Conservation (phyloP, 164 flowering plant genomes). For the Paratinospora sagittata region DNA sequence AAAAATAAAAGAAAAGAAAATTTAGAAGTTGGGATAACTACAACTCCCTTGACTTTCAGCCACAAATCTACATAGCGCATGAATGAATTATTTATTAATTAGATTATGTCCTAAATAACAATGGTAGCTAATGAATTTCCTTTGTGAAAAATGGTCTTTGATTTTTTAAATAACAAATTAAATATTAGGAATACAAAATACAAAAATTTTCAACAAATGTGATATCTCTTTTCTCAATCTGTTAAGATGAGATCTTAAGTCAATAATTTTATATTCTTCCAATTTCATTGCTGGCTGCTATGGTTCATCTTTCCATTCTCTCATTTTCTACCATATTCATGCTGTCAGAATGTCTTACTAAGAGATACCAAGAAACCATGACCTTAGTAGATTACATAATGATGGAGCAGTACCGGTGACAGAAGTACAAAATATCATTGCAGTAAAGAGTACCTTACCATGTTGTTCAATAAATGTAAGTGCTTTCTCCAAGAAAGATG, state of each 20-base stretch:
- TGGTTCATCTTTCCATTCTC: not conserved
- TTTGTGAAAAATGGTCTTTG: too few species aligned
- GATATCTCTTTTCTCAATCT: not conserved
- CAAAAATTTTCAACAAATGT: not conserved
- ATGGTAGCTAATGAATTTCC: too few species aligned
- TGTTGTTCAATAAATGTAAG: conserved; percentile 64
- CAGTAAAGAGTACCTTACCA: conserved; percentile 38
- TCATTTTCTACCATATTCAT: not conserved
- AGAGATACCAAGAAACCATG: not conserved
- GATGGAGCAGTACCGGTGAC: too few species aligned
- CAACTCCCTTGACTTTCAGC: too few species aligned
- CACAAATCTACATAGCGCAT: too few species aligned
- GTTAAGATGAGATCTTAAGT: not conserved
- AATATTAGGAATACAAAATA: too few species aligned
- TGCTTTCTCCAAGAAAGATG: conserved; percentile 88
- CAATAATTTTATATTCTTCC: not conserved
- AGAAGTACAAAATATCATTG: not conserved
- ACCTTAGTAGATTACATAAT: conserved; percentile 2
- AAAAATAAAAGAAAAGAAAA: too few species aligned
- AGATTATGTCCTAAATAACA: too few species aligned
- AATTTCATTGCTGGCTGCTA: not conserved
- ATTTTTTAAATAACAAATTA: too few species aligned
- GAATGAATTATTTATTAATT: too few species aligned
- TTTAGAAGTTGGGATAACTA: too few species aligned
- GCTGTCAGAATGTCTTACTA: not conserved